Percentiles rank a stretch among this genome's conserved stretches.
These are phyloP conservation scores for Eragrostis curvula DNA, from an alignment of 176 grass and related monocot genomes.

Conservation along the genomic window DNA sequence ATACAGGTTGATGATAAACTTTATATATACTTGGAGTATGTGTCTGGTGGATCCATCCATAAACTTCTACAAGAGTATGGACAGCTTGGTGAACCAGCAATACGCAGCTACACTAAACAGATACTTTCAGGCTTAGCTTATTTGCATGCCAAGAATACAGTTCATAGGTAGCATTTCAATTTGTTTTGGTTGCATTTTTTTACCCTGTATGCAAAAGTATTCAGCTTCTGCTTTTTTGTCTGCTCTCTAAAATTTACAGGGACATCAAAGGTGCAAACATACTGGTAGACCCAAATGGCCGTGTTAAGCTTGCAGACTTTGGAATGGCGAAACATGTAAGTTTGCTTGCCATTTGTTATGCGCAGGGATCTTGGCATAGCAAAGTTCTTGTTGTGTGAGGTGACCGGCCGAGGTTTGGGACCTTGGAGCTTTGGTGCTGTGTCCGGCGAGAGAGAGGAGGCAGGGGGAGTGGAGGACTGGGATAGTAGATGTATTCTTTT, in stretches of 20 bases:
- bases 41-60: slow-evolving; percentile 99
- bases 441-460: background rate
- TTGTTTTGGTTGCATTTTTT: slow-evolving; percentile 24
- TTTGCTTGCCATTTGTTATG: slow-evolving; percentile 24
- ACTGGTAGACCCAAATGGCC: slow-evolving; percentile 94
- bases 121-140: slow-evolving; percentile 96
- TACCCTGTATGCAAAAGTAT: slow-evolving; percentile 10
- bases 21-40: slow-evolving; percentile 99
- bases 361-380: background rate
- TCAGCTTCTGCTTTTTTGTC: slow-evolving; percentile 2
- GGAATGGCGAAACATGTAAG: slow-evolving; percentile 99
- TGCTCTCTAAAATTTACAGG: slow-evolving; percentile 55
- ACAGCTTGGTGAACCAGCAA: slow-evolving; percentile 91
- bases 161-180: slow-evolving; percentile 77
- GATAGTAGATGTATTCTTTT: background rate
- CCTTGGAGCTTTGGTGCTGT: background rate
- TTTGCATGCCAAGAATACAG: slow-evolving; percentile 96
- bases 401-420: background rate
- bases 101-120: slow-evolving; percentile 98
- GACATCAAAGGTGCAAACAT: slow-evolving; percentile 99
- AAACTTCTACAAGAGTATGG: slow-evolving; percentile 98
- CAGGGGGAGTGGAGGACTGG: background rate
- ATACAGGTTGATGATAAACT: slow-evolving; percentile 88
- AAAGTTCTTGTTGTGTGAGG: background rate
- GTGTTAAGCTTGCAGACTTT: slow-evolving; percentile 99